These are phyloP conservation scores for Saccharomyces mikatae DNA, from an alignment of 805 yeast species.

Conservation along the genomic window DNA sequence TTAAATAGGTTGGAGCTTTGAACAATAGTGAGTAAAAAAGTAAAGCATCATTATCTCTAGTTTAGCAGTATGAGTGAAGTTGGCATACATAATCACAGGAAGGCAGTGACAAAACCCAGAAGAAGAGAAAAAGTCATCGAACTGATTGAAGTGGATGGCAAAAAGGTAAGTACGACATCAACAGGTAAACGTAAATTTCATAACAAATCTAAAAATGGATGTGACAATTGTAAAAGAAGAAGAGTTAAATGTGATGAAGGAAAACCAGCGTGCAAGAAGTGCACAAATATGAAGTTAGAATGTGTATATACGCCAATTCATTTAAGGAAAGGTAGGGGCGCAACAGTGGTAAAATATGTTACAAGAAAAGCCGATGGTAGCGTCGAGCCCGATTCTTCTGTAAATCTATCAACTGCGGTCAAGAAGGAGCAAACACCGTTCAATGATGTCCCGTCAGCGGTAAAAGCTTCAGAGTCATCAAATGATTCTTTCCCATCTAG, in stretches of 20 bases:
- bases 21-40: not conserved
- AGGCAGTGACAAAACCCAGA: constrained; percentile 3
- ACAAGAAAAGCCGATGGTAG: constrained; percentile 13
- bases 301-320: constrained; percentile 49
- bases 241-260: constrained; percentile 90
- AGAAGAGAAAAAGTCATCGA: constrained; percentile 24
- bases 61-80: not conserved
- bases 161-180: constrained; percentile 35
- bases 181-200: constrained; percentile 81
- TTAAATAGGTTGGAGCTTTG: not conserved
- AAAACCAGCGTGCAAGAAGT: constrained; percentile 72
- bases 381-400: constrained; percentile 1
- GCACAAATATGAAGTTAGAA: constrained; percentile 67
- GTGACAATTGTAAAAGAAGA: constrained; percentile 80
- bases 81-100: not conserved
- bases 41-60: not conserved
- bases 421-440: not conserved
- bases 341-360: constrained; percentile 15
- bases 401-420: not conserved
- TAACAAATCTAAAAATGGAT: constrained; percentile 80
- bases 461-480: not conserved
- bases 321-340: constrained; percentile 16
- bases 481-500: not conserved
- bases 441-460: not conserved
- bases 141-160: constrained; percentile 34